These are phyloP conservation scores for Tolypocladium guangdongense DNA, from an alignment of 2,329 filamentous ascomycete species.

Conservation along the genomic window DNA sequence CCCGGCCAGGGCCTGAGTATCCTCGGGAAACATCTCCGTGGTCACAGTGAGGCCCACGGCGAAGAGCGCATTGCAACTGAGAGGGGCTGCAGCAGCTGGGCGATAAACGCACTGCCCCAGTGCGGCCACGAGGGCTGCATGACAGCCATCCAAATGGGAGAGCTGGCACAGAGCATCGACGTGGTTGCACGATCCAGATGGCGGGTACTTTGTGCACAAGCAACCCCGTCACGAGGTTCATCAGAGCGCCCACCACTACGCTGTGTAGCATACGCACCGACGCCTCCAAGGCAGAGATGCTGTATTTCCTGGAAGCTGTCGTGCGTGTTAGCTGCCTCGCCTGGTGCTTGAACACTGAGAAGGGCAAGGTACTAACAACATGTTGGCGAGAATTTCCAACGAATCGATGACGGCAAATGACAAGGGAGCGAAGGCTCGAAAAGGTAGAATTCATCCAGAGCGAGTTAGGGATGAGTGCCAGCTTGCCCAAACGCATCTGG, in stretches of 20 bases:
- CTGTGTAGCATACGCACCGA: conserved; percentile 35
- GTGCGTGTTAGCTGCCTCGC: not conserved
- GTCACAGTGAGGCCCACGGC: conserved; percentile 45
- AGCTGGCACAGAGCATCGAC: conserved; percentile 28
- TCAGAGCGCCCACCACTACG: conserved; percentile 28
- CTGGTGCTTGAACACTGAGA: not conserved
- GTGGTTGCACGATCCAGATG: conserved; percentile 27
- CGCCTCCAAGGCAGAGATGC: conserved; percentile 29
- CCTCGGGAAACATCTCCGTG: conserved; percentile 40
- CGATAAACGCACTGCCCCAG: conserved; percentile 36
- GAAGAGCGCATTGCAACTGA: conserved; percentile 38
- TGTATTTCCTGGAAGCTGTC: conserved; percentile 40
- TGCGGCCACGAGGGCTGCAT: conserved; percentile 36
- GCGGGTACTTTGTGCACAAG: conserved; percentile 31
- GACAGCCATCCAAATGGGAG: conserved; percentile 45
- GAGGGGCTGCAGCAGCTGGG: conserved; percentile 28
- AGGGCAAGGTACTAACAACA: conserved; percentile 29
- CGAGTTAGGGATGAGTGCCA: conserved; percentile 50
- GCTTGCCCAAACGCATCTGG: conserved; percentile 31
- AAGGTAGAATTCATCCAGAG: conserved; percentile 50
- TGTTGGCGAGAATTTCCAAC: conserved; percentile 34
- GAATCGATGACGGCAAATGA: conserved; percentile 33
- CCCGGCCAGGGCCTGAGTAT: conserved; percentile 47
- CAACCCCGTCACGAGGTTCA: conserved; percentile 34
- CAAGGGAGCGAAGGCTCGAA: conserved; percentile 39